These are phyloP conservation scores for Schrenkiella parvula DNA, from an alignment of 345 rosid species.

Conservation along the genomic window DNA sequence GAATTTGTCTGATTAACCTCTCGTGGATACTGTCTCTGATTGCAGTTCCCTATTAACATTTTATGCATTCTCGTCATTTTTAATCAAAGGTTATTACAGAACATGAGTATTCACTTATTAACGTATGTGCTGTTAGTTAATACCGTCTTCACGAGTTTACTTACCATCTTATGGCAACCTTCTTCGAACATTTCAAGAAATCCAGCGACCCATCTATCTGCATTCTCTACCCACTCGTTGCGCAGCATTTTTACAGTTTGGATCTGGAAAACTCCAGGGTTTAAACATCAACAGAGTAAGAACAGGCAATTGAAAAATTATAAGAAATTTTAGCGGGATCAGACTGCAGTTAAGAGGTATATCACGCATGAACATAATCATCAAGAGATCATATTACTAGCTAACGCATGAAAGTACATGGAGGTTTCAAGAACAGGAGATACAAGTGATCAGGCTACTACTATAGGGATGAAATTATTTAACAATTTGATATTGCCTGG, in stretches of 20 bases:
- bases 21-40: conserved; percentile 84
- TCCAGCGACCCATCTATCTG: conserved; percentile 98
- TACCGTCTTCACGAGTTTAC: conserved; percentile 15
- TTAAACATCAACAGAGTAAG: not conserved
- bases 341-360: not conserved
- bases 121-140: not conserved
- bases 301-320: not conserved
- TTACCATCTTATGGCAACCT: conserved; percentile 98
- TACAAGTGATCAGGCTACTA: not conserved
- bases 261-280: conserved; percentile 38
- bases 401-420: not conserved
- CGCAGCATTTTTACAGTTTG: conserved; percentile 84
- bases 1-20: conserved; percentile 49
- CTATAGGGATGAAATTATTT: not conserved
- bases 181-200: conserved; percentile 98
- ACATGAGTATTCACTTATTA: not conserved
- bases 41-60: conserved; percentile 62
- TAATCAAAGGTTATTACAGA: not conserved
- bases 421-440: not conserved
- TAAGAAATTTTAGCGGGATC: not conserved
- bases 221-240: conserved; percentile 96
- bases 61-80: not conserved
- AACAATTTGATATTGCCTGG: not conserved
- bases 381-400: not conserved
- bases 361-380: not conserved